Evolutionary conservation across 1,139 yeast species (phyloP), one percentile per base, ranked within the genome.

Genomic region (Meyerozyma guilliermondii): DNA sequence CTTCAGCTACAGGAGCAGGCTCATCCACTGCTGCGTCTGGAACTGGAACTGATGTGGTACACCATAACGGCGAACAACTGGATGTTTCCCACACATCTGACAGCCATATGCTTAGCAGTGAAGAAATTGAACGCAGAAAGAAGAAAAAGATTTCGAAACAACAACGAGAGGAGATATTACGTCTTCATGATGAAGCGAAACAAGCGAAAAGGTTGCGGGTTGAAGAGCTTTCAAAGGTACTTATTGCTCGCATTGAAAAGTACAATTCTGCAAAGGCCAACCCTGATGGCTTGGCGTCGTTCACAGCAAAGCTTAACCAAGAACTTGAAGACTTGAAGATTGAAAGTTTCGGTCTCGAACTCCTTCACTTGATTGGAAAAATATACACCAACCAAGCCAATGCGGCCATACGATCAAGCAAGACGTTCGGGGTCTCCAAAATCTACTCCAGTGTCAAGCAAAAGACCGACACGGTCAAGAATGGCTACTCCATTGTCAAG

Each of bases 261-360:
- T 70, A 66, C 52, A 57, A 56, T 37, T 49, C 58, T 28, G 59
- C 62, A 3, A 45, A 50, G 2, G 47, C 51, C 13, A 67, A 66
- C 43, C 42, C 56, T 1, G 71, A 64, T 9, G 61, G 71, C 31
- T 66, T 66, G 59, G 61, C 47, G 48, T 62, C 50, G 52, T 81
- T 66, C 54, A 60, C 48, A 34, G 45, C 50, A 5, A 74, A 75
- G 46, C 61, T 84, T 20, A 59, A 64, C 14, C 66, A 66, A 43
- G 92, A 85, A 54, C 76, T 84, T 48, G 91, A 84, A 52, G 80
- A 72, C 48, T 59, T 72, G 58, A 72, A 72, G 47, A 63, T 66
- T 39, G 78, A 73, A 54, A 69, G 75, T 53, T 73, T 73, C 50
- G 78, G 78, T 16, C 60, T 73, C 40, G 75, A 72, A 49, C 58